These are phyloP conservation scores for Pseudogymnoascus pannorum DNA, from an alignment of 2,329 filamentous ascomycete genomes.

Conservation along the genomic window DNA sequence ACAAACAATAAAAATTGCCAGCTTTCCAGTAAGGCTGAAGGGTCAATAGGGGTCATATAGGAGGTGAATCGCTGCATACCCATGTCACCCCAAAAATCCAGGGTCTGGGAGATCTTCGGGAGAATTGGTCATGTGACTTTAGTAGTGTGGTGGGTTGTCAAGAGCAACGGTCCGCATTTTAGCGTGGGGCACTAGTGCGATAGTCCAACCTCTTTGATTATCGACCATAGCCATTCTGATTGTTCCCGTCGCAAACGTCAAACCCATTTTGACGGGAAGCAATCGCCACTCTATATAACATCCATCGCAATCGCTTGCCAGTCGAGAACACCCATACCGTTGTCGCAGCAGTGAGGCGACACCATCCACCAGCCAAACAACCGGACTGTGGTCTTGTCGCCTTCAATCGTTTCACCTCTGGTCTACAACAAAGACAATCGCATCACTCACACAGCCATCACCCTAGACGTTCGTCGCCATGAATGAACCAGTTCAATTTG, in stretches of 20 bases:
- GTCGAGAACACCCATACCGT: neutral
- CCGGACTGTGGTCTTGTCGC: neutral
- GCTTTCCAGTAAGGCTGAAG: neutral
- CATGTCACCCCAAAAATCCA: neutral
- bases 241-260: conserved; percentile 6
- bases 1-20: neutral
- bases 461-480: neutral
- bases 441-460: neutral
- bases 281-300: neutral
- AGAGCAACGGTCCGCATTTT: conserved; percentile 8
- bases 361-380: neutral
- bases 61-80: neutral
- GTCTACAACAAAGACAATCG: neutral
- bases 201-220: conserved; percentile 6
- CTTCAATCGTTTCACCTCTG: neutral
- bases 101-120: conserved; percentile 2
- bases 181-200: conserved; percentile 3
- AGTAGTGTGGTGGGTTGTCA: conserved; percentile 1
- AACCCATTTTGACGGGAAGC: neutral
- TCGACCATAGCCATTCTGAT: conserved; percentile 6
- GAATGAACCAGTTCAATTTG: neutral
- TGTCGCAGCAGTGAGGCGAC: neutral
- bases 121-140: neutral
- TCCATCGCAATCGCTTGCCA: neutral
- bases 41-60: conserved; percentile 6